These are phyloP conservation scores for Cordyceps militaris DNA, from an alignment of 2,329 filamentous ascomycete genomes.

Conservation along the genomic window DNA sequence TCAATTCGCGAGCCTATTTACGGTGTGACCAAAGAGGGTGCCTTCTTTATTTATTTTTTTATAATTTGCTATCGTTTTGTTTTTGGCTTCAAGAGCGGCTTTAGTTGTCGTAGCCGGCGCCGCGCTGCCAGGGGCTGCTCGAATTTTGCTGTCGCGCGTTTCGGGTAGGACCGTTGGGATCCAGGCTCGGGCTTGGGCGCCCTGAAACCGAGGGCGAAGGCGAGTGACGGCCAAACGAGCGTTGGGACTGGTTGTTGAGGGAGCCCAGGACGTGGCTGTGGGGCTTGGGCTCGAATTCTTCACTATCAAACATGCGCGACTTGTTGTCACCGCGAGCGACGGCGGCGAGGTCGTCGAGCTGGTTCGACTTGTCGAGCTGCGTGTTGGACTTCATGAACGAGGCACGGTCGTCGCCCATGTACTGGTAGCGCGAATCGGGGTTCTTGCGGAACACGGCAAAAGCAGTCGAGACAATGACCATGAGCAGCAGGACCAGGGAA, in stretches of 20 bases:
- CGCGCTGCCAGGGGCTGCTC: constrained; percentile 9
- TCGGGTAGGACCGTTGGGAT: background rate
- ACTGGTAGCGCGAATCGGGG: constrained; percentile 89
- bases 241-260: constrained; percentile 7
- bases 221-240: constrained; percentile 5
- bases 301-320: constrained; percentile 5
- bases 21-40: background rate
- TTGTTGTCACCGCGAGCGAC: constrained; percentile 77
- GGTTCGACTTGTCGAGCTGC: constrained; percentile 67
- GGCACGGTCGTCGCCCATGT: constrained; percentile 91
- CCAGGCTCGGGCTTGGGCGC: constrained; percentile 1
- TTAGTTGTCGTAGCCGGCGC: constrained; percentile 7
- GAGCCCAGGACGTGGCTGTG: constrained; percentile 5
- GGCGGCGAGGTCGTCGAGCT: constrained; percentile 81
- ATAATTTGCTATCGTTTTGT: background rate
- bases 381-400: constrained; percentile 97
- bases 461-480: constrained; percentile 57
- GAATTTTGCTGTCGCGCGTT: constrained; percentile 6
- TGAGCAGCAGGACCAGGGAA: constrained; percentile 71
- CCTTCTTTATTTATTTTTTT: background rate
- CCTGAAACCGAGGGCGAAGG: background rate
- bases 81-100: background rate
- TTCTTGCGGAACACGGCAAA: constrained; percentile 84
- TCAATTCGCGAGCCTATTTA: constrained; percentile 6
- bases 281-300: constrained; percentile 6